phyloP scores from a whole-genome alignment of 805 yeast species.

The Lachancea mirantina region DNA sequence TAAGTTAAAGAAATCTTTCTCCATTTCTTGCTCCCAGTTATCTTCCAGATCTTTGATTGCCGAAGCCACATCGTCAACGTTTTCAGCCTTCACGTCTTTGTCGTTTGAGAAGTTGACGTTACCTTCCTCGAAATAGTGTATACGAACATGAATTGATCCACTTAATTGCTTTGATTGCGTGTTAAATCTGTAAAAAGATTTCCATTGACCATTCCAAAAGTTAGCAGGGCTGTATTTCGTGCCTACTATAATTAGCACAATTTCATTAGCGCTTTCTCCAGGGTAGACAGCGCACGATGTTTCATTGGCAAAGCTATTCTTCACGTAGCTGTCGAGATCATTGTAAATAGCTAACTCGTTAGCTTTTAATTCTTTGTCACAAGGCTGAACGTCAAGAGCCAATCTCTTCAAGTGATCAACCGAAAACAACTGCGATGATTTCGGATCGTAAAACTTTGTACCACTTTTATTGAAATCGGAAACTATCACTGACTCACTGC shows the following conservation, averaged over 20 bases:
- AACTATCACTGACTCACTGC: conserved; percentile 35
- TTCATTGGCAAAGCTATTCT: conserved; percentile 61
- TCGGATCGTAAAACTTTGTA: conserved; percentile 51
- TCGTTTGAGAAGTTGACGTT: conserved; percentile 68
- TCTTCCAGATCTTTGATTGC: conserved; percentile 54
- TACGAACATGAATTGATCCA: conserved; percentile 60
- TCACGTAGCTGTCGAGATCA: conserved; percentile 40
- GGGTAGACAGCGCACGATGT: conserved; percentile 39
- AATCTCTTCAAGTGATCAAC: conserved; percentile 47
- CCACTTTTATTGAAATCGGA: conserved; percentile 44
- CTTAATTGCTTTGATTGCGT: conserved; percentile 27
- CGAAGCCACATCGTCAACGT: conserved; percentile 26
- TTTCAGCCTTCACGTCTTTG: conserved; percentile 29
- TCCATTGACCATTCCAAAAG: conserved; percentile 89
- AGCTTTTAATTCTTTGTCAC: conserved; percentile 15
- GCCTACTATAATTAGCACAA: conserved; percentile 55
- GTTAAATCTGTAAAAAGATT: conserved; percentile 50
- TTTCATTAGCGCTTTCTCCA: conserved; percentile 19
- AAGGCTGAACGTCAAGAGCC: conserved; percentile 48
- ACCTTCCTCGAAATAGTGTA: conserved; percentile 95
- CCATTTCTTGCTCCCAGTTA: conserved; percentile 49
- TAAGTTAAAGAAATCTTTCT: conserved; percentile 57
- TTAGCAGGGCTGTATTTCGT: conserved; percentile 66
- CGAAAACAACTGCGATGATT: conserved; percentile 42
- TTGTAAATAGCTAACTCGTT: conserved; percentile 14